Percentiles rank a stretch among this genome's conserved stretches.
These are phyloP conservation scores for Guadua angustifolia DNA, from an alignment of 176 grass and related monocot species.

Conservation along the genomic window DNA sequence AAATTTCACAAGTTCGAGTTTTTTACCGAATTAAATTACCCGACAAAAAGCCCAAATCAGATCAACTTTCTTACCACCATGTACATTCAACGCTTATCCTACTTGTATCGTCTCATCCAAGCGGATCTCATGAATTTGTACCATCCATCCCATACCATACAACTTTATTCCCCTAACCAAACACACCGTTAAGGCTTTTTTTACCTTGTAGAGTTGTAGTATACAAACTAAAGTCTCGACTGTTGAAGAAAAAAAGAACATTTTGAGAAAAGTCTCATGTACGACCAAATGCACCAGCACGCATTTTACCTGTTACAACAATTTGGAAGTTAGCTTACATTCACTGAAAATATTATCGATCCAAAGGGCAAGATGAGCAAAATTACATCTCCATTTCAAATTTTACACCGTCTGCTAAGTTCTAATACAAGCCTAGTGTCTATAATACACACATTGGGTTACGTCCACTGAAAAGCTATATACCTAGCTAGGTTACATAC, in stretches of 20 bases:
- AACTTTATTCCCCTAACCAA: too few species aligned
- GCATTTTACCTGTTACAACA: neutral
- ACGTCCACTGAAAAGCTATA: neutral
- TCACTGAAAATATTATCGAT: neutral
- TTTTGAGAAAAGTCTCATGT: neutral
- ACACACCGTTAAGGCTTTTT: too few species aligned
- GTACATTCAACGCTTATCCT: too few species aligned
- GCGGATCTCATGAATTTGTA: too few species aligned
- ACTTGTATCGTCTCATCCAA: too few species aligned
- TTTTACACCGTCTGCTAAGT: neutral
- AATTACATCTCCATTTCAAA: neutral
- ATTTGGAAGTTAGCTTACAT: neutral
- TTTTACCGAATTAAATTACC: too few species aligned
- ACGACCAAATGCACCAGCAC: neutral
- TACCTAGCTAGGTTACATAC: conserved; percentile 27
- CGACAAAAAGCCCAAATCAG: neutral
- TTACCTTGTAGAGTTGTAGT: too few species aligned
- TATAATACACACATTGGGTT: conserved; percentile 18
- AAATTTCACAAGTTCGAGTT: neutral
- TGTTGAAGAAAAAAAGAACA: neutral
- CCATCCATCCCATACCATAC: too few species aligned
- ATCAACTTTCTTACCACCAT: neutral
- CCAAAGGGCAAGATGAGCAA: neutral
- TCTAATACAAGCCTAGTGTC: conserved; percentile 14
- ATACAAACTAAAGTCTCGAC: too few species aligned